Evolutionary conservation across 1,284 basidiomycete genomes (phyloP), one percentile per base, ranked within the genome.

Genomic region (Marasmius sp.): DNA sequence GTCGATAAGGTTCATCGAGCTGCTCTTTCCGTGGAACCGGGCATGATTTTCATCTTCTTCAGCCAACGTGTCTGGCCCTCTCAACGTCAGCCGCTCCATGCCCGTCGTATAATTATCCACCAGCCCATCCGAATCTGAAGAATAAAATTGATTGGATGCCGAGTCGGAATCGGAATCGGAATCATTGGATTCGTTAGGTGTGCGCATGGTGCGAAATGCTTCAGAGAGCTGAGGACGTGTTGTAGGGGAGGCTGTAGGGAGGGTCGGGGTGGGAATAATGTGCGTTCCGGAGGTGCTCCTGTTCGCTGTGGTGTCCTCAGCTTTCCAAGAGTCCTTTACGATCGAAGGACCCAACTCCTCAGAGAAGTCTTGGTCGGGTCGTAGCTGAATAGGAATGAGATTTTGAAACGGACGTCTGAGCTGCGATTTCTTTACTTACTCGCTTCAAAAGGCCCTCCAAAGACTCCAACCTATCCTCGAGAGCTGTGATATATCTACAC

Each of bases 391-490:
- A 61, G 57, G n/a, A 67, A 61, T 59, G 53, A 61, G 22, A 50
- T 37, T 49, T 47, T 59, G 37, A 52, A 52, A 36, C 6, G 36
- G 33, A 51, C 53, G 53, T 22, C 41, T 49, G 45, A 53, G 61
- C 45, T 47, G 11, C 39, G 20, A 61, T 33, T 16, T 38, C 20
- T 27, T 37, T 8, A 50, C 85, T 75, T 67, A 91, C 89, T 72
- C 86, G 81, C 68, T 82, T 81, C 48, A 94, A 74, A 3, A 95
- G 75, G 0, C 80, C 75, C 70, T 94, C 92, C 71, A 94, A 79
- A 61, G 81, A 84, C 66, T 89, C 89, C 51, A 93, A 73, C 60
- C 87, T 84, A 69, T 92, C 88, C 72, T 95, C 93, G 20, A 95
- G 77, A 38, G 81, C 82, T 33, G 87, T 90, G 58, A 94, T 78